phyloP scores from a whole-genome alignment of 768 basidiomycete species.

The Mycena alexandri region DNA sequence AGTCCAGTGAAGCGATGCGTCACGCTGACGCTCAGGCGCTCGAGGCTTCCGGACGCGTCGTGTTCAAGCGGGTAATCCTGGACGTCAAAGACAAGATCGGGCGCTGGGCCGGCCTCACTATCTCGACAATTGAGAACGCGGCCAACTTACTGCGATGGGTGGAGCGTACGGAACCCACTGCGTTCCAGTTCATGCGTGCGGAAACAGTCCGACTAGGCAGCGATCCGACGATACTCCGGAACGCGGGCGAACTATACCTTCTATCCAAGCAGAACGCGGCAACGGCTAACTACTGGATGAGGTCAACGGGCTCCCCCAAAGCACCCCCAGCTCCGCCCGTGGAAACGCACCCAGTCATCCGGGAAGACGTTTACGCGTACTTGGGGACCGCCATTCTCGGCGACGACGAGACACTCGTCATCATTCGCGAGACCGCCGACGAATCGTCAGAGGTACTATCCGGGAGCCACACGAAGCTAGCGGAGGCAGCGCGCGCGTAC shows the following conservation, averaged over 20 bases:
- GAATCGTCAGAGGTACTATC: background rate
- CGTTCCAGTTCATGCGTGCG: background rate
- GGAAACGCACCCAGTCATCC: too few species aligned
- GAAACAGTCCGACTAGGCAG: background rate
- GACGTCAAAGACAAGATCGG: too few species aligned
- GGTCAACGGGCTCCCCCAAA: background rate
- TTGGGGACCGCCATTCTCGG: background rate
- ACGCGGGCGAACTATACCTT: background rate
- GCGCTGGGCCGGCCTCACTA: background rate
- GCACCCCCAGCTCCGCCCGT: too few species aligned
- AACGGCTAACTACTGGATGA: background rate
- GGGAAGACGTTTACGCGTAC: background rate
- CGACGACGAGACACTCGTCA: background rate
- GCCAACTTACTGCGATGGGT: conserved; percentile 24
- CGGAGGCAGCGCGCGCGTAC: background rate
- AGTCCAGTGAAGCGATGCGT: background rate
- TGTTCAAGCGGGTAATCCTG: background rate
- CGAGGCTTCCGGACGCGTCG: background rate
- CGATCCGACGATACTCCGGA: background rate
- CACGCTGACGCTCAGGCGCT: background rate
- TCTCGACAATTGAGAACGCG: background rate
- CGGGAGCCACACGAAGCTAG: background rate
- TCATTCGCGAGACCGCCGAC: background rate
- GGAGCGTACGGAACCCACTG: background rate
- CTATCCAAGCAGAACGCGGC: background rate